Evolutionary conservation across 129 eudicot species (phyloP).

Genomic region (Chrysanthemum makinoi): DNA sequence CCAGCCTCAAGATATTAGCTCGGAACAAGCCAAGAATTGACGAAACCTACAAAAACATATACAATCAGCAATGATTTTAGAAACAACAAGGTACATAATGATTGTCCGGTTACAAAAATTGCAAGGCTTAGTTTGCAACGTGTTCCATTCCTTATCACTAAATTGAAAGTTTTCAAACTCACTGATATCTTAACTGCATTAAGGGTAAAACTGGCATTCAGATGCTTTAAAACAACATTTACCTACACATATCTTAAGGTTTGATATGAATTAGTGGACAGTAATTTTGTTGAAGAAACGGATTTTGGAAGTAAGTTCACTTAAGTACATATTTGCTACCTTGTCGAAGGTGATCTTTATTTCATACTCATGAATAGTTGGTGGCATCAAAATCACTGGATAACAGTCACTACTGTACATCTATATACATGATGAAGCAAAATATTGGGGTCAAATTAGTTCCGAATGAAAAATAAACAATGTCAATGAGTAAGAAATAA

Average conservation of each 20-base stretch:
- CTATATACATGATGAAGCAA: constrained; percentile 6
- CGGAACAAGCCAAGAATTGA: neutral
- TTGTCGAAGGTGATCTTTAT: constrained; percentile 12
- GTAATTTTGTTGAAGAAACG: neutral
- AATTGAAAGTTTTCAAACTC: too few species aligned
- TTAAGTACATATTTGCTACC: constrained; percentile 11
- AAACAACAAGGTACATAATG: too few species aligned
- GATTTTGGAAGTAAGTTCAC: neutral
- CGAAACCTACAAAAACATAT: constrained; percentile 4
- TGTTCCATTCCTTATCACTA: too few species aligned
- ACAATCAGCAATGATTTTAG: neutral
- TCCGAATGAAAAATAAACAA: neutral
- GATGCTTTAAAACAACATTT: neutral
- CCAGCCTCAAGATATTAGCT: neutral
- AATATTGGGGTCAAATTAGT: neutral
- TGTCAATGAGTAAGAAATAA: neutral
- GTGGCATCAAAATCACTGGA: constrained; percentile 34
- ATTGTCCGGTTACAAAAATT: too few species aligned
- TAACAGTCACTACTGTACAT: neutral
- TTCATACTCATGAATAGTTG: constrained; percentile 16
- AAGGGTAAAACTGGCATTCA: too few species aligned
- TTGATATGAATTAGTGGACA: too few species aligned
- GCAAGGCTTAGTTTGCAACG: too few species aligned
- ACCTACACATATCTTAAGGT: too few species aligned
- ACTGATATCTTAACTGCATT: too few species aligned